Evolutionary conservation across 352 stramenopile species (phyloP).

Genomic region (Pythium dissimile): DNA sequence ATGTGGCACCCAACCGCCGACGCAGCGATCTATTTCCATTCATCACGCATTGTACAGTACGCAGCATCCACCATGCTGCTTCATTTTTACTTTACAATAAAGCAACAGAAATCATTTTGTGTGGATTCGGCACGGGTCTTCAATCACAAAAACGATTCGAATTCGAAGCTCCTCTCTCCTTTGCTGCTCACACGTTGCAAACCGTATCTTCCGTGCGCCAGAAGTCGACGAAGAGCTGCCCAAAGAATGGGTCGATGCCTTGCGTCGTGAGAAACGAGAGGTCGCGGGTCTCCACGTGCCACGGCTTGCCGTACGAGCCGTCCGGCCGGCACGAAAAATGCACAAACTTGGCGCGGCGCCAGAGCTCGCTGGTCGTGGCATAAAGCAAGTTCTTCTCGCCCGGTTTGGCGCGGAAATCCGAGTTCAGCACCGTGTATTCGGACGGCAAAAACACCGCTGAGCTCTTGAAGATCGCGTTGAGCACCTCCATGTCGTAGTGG

Average conservation of each 20-base stretch:
- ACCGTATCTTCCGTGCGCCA: conserved; percentile 19
- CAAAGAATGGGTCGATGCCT: conserved; percentile 19
- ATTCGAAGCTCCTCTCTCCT: background rate
- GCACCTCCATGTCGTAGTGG: conserved; percentile 29
- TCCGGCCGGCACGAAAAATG: conserved; percentile 19
- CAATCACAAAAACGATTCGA: too few species aligned
- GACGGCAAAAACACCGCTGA: conserved; percentile 11
- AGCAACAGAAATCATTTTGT: too few species aligned
- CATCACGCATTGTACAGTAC: too few species aligned
- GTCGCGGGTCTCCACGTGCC: conserved; percentile 8
- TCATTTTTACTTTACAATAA: too few species aligned
- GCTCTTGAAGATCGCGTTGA: conserved; percentile 27
- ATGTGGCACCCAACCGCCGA: too few species aligned
- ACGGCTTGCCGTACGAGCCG: conserved; percentile 21
- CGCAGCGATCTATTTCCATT: too few species aligned
- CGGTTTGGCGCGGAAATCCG: conserved; percentile 23
- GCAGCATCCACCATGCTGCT: too few species aligned
- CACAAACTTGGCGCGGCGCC: conserved; percentile 8
- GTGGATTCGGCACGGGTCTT: too few species aligned
- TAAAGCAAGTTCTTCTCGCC: background rate
- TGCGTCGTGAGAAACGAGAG: conserved; percentile 1
- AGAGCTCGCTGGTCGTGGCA: conserved; percentile 8
- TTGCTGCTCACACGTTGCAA: conserved; percentile 1
- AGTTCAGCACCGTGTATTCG: conserved; percentile 34
- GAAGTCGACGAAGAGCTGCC: conserved; percentile 23